Evolutionary conservation across 495 filamentous ascomycete species (phyloP).

Genomic region (Niebla homalea): DNA sequence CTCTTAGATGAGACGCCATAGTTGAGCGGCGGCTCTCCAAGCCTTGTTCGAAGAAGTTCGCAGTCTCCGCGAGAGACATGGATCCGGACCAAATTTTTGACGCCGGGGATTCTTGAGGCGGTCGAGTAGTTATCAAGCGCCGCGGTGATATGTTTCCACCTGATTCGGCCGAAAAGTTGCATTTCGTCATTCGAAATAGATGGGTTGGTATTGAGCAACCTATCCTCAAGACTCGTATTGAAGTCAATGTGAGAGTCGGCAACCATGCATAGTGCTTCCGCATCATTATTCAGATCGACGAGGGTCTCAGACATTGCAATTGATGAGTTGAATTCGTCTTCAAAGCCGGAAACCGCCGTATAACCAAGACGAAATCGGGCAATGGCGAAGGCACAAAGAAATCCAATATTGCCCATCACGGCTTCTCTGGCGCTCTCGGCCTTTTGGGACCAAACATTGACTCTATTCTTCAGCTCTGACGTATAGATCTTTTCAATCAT

Average conservation of each 20-base stretch:
- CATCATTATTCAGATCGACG: constrained; percentile 30
- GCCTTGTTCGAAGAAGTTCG: constrained; percentile 43
- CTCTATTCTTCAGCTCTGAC: constrained; percentile 32
- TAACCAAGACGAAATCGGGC: constrained; percentile 37
- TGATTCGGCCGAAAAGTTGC: constrained; percentile 17
- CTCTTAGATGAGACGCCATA: constrained; percentile 35
- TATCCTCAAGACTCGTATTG: constrained; percentile 19
- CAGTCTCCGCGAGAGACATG: constrained; percentile 49
- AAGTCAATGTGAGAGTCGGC: constrained; percentile 47
- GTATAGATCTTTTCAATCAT: constrained; percentile 45
- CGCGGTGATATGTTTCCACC: constrained; percentile 37
- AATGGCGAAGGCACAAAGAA: constrained; percentile 39
- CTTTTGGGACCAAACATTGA: constrained; percentile 31
- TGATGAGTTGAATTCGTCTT: constrained; percentile 30
- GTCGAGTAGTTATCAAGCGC: constrained; percentile 37
- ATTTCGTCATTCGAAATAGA: constrained; percentile 13
- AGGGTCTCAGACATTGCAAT: constrained; percentile 24
- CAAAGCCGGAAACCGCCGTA: constrained; percentile 37
- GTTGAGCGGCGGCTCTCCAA: constrained; percentile 36
- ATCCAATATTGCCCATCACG: constrained; percentile 38
- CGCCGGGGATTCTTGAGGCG: constrained; percentile 36
- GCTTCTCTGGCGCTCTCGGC: constrained; percentile 37
- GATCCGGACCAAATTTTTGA: constrained; percentile 44
- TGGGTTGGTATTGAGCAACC: constrained; percentile 15
- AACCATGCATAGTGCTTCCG: constrained; percentile 40